Evolutionary conservation across 306 rosid species (phyloP).

Genomic region (Trichosanthes truncata): DNA sequence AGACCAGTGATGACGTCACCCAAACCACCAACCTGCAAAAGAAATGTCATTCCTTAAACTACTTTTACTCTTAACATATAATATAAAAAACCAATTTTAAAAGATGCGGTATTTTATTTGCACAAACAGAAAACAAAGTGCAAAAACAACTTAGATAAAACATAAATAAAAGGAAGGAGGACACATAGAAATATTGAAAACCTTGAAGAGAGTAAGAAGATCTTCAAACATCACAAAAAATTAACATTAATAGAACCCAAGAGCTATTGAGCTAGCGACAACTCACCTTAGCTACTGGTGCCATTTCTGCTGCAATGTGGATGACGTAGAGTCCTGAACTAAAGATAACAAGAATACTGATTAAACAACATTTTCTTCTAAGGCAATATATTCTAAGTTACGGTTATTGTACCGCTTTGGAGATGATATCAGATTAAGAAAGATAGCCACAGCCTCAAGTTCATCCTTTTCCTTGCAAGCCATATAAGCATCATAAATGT

Average conservation of each 20-base stretch:
- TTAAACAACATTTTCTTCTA: slow-evolving; percentile 17
- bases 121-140: neutral
- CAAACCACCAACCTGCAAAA: slow-evolving; percentile 88
- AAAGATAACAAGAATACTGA: slow-evolving; percentile 32
- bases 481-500: slow-evolving; percentile 46
- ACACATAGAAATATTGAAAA: neutral
- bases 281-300: slow-evolving; percentile 94
- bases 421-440: slow-evolving; percentile 55
- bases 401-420: slow-evolving; percentile 44
- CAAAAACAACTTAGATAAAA: neutral
- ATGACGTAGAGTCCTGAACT: slow-evolving; percentile 80
- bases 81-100: neutral
- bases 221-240: neutral
- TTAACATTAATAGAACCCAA: neutral
- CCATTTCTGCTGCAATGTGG: slow-evolving; percentile 99
- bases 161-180: neutral
- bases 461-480: slow-evolving; percentile 54
- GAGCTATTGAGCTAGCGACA: slow-evolving; percentile 9
- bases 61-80: neutral
- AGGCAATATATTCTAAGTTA: neutral
- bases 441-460: slow-evolving; percentile 49
- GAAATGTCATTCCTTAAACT: slow-evolving; percentile 9
- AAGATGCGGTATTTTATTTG: neutral
- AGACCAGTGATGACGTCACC: slow-evolving; percentile 91
- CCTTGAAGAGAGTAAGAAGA: neutral